phyloP scores from a whole-genome alignment of 2,329 filamentous ascomycete species.

The Aspergillus bombycis region DNA sequence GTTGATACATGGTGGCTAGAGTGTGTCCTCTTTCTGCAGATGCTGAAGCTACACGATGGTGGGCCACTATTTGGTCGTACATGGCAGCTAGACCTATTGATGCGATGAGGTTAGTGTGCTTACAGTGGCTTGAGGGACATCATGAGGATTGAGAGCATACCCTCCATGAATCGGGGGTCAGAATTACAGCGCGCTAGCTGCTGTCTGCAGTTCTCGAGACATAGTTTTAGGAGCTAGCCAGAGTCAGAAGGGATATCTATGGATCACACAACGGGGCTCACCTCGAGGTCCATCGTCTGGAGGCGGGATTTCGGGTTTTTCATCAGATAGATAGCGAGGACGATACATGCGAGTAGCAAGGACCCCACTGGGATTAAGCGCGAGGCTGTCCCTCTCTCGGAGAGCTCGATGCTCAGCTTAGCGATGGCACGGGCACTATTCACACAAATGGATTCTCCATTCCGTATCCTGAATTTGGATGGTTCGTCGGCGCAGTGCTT shows the following conservation, averaged over 20 bases:
- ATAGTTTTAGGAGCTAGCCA: conserved; percentile 15
- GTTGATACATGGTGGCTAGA: not conserved
- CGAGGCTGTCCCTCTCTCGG: conserved; percentile 8
- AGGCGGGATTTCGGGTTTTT: conserved; percentile 15
- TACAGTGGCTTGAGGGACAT: not conserved
- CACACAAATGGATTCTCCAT: conserved; percentile 18
- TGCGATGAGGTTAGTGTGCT: not conserved
- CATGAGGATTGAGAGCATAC: not conserved
- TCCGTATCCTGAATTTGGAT: conserved; percentile 12
- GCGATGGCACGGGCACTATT: conserved; percentile 20
- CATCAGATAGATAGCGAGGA: conserved; percentile 17
- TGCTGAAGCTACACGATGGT: not conserved
- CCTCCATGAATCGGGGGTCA: conserved; percentile 13
- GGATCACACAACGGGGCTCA: not conserved
- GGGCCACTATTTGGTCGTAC: conserved; percentile 13
- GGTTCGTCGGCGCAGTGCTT: conserved; percentile 14
- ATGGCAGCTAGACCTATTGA: conserved; percentile 6
- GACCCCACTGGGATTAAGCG: conserved; percentile 11
- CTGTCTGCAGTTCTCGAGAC: conserved; percentile 10
- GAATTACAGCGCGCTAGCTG: conserved; percentile 9
- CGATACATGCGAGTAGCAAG: conserved; percentile 15
- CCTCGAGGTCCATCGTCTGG: conserved; percentile 15
- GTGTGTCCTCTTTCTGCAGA: not conserved
- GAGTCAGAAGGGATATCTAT: not conserved
- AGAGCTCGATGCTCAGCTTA: conserved; percentile 18